Evolutionary conservation across 148 eudicot species (phyloP), one percentile per base, ranked within the genome.

Genomic region (Amaranthus hypochondriacus): DNA sequence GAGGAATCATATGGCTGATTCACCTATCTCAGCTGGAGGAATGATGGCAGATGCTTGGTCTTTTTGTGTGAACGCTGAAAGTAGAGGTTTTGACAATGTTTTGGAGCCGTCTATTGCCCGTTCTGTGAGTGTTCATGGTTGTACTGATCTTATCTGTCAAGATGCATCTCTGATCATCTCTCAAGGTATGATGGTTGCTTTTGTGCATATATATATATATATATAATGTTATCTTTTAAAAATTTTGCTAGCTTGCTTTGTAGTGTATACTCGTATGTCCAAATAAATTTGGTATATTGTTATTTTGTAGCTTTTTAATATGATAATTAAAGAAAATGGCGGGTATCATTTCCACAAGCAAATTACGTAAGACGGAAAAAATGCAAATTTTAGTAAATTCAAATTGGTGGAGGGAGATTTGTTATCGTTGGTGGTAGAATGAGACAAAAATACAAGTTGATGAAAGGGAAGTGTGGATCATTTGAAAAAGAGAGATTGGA

Each of bases 91-190:
- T 66, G 63, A 78, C 49, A 68, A 70, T n/a, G 73, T 60, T 10
- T 68, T 58, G 10, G 91, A 88, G 72, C 93, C 94, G 55, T 88
- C 80, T 78, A 92, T 95, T 81, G 94, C 87, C n/a, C 87, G 97
- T 73, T 95, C 96, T 49, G 79, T 84, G 59, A 95, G 96, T 70
- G 84, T 95, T 21, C 97, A 92, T 78, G 97, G 97, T 69, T 90
- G 92, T 77, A 85, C 90, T 80, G 96, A 89, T 79, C 75, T 85
- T 73, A 62, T 81, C 7, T 80, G 86, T 68, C 92, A 86, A 62
- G 39, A 28, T 28, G 77, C 86, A 66, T 81, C 90, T 9, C 70
- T 75, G 73, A 72, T 71, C 7, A 76, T 80, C 49, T 77, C 84
- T 49, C 84, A 71, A 81, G 98, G 96, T 93, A 87, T 54, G 65